Conservation (phyloP, 2,329 filamentous ascomycete genomes). For the Endoconidiophora polonica region DNA sequence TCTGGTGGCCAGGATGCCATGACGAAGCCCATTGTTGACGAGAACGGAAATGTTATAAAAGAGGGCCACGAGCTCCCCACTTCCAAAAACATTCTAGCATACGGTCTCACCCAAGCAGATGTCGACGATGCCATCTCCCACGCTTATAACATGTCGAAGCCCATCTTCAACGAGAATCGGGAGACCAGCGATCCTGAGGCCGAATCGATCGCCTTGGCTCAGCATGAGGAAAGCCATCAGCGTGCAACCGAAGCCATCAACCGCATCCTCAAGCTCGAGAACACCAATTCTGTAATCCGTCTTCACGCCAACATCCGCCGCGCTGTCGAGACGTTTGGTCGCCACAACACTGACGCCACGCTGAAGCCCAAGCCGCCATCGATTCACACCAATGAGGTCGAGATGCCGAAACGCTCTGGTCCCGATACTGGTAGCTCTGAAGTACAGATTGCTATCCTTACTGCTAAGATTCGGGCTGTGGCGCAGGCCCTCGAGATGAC, state of each 20-base stretch:
- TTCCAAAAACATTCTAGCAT: slow-evolving; percentile 47
- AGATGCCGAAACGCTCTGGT: slow-evolving; percentile 46
- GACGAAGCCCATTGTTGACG: slow-evolving; percentile 23
- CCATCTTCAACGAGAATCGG: slow-evolving; percentile 24
- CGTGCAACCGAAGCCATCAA: slow-evolving; percentile 60
- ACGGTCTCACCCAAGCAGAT: slow-evolving; percentile 53
- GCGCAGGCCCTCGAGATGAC: slow-evolving; percentile 52
- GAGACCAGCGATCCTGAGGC: slow-evolving; percentile 19
- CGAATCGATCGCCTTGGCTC: slow-evolving; percentile 19
- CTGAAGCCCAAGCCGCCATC: slow-evolving; percentile 46
- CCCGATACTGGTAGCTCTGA: slow-evolving; percentile 89
- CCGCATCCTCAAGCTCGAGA: slow-evolving; percentile 62
- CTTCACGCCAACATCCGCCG: slow-evolving; percentile 69
- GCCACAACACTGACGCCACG: slow-evolving; percentile 66
- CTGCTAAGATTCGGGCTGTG: slow-evolving; percentile 76
- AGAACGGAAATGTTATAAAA: slow-evolving; percentile 25
- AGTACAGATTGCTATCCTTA: slow-evolving; percentile 94
- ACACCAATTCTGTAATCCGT: slow-evolving; percentile 62
- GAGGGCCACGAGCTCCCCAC: slow-evolving; percentile 29
- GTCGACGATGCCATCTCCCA: slow-evolving; percentile 48
- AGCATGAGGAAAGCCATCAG: slow-evolving; percentile 39
- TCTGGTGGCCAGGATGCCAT: slow-evolving; percentile 34
- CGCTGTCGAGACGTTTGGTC: slow-evolving; percentile 74
- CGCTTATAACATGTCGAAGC: slow-evolving; percentile 52
- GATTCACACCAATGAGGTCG: slow-evolving; percentile 24